Conservation (phyloP, 371 early-diverging fungal genomes). For the Chytridium lagenaria region DNA sequence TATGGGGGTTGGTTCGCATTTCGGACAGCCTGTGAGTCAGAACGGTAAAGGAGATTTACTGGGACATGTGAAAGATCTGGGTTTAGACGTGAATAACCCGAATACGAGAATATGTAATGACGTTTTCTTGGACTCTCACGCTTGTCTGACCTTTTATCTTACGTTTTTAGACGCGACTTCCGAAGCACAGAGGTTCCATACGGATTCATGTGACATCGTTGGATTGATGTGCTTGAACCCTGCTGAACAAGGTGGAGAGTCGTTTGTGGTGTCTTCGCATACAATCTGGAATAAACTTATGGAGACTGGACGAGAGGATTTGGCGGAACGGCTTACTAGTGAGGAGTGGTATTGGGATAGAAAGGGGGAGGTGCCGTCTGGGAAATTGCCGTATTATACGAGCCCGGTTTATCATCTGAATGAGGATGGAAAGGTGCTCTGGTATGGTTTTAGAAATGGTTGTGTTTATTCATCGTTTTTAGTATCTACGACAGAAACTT, state of each 20-base stretch:
- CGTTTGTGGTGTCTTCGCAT: constrained; percentile 14
- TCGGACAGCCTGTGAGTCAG: constrained; percentile 8
- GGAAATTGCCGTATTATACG: constrained; percentile 6
- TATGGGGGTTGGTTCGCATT: constrained; percentile 13
- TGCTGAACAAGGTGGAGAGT: constrained; percentile 7
- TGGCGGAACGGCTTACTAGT: not conserved
- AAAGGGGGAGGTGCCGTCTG: constrained; percentile 10
- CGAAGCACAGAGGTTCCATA: constrained; percentile 19
- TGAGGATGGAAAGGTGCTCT: constrained; percentile 2
- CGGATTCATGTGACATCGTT: constrained; percentile 18
- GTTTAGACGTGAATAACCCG: constrained; percentile 14
- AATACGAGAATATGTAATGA: constrained; percentile 16
- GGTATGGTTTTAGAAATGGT: constrained; percentile 12
- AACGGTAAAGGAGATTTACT: constrained; percentile 16
- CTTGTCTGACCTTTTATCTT: not conserved
- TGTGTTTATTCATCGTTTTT: too few relatives aligned
- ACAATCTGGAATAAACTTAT: constrained; percentile 19
- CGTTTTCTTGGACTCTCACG: too few relatives aligned
- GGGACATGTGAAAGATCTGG: constrained; percentile 12
- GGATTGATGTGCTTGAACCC: constrained; percentile 8
- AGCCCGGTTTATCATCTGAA: constrained; percentile 15
- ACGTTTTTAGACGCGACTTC: constrained; percentile 16
- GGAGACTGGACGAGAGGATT: not conserved
- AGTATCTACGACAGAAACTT: constrained; percentile 23
- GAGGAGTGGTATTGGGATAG: constrained; percentile 19